Base-by-base conservation (phyloP, 768 basidiomycete species). In the Mycena venus region DNA sequence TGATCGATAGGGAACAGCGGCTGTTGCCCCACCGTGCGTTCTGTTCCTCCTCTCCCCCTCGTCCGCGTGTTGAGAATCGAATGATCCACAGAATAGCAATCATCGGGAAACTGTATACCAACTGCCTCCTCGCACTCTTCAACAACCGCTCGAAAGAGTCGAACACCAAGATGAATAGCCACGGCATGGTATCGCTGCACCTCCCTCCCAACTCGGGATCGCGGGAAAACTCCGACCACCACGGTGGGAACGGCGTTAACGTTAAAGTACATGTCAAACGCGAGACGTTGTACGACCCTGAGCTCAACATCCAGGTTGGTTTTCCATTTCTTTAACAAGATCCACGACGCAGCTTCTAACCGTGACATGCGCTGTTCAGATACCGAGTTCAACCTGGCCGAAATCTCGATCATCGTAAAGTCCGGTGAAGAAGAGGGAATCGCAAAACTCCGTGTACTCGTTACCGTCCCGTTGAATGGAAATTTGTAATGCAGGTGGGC, bases 41-140 rank as follows among this genome's bases (percentile, higher is more conserved):
- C n/a, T 32, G 23, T 63, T 34, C n/a, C 36, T 42, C 3, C 3
- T 11, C n/a, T n/a, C n/a, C n/a, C n/a, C n/a, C n/a, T n/a, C n/a
- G n/a, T n/a, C n/a, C n/a, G n/a, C 10, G 38, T 27, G 27, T 63
- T 32, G 38, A n/a, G n/a, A 59, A 55, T 21, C 3, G 23, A 40
- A 17, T 56, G 10, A 38, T 40, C 8, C 27, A 5, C 47, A 74
- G 73, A 64, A 70, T 67, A 9, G 60, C 53, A 9, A 55, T 74
- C 36, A 47, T 74, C 36, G 67, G 73, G 29, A 74, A 74, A 56
- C 55, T 74, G 49, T 73, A 74, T 25, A 62, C 68, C 60, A 74
- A 74, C 47, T 74, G 67, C 32, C 67, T 74, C n/a, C n/a, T n/a
- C n/a, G n/a, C n/a, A n/a, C n/a, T n/a, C n/a, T n/a, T n/a, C n/a